Conservation (phyloP, 2,329 filamentous ascomycete species). For the Chrysosporium keratinophilum region DNA sequence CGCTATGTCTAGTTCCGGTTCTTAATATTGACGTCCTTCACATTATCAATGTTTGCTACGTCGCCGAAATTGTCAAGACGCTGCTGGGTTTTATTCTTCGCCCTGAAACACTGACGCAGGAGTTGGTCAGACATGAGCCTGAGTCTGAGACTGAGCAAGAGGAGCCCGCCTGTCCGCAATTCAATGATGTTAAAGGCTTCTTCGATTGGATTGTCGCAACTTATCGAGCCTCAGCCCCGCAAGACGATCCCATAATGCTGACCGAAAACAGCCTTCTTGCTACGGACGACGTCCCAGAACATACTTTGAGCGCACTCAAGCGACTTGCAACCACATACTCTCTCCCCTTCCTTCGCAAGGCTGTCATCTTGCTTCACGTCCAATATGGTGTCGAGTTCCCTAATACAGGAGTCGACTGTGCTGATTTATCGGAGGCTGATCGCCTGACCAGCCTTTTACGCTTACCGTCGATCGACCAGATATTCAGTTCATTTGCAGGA, state of each 20-base stretch:
- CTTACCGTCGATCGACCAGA: slow-evolving; percentile 67
- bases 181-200: slow-evolving; percentile 24
- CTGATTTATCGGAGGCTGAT: slow-evolving; percentile 59
- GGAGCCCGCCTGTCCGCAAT: neutral
- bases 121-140: slow-evolving; percentile 21
- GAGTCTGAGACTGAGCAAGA: slow-evolving; percentile 17
- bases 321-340: slow-evolving; percentile 64
- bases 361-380: slow-evolving; percentile 70
- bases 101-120: slow-evolving; percentile 29
- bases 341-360: slow-evolving; percentile 80
- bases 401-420: slow-evolving; percentile 43
- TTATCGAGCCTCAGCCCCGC: slow-evolving; percentile 10
- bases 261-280: slow-evolving; percentile 12
- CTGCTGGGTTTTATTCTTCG: slow-evolving; percentile 46
- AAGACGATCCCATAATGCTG: neutral
- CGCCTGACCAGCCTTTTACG: slow-evolving; percentile 67
- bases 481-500: slow-evolving; percentile 52
- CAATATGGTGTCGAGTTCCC: slow-evolving; percentile 83
- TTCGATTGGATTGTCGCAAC: slow-evolving; percentile 30
- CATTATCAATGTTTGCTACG: slow-evolving; percentile 73
- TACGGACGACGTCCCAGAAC: slow-evolving; percentile 20
- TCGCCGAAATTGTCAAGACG: slow-evolving; percentile 82
- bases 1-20: slow-evolving; percentile 57
- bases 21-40: slow-evolving; percentile 66
- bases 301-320: slow-evolving; percentile 25